Evolutionary conservation across 176 grass and related monocot genomes (phyloP).

Genomic region (Avena eriantha): DNA sequence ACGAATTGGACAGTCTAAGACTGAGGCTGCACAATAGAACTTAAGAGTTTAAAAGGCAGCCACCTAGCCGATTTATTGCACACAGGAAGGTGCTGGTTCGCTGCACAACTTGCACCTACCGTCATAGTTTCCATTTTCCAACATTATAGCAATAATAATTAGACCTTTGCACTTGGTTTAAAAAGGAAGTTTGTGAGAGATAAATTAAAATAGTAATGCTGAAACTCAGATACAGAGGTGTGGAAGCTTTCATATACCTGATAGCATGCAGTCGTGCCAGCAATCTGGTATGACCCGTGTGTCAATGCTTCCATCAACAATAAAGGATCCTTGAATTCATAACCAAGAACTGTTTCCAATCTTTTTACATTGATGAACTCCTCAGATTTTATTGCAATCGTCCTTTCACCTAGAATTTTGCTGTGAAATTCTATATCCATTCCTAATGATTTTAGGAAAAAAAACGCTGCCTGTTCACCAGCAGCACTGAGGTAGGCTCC

Average conservation of each 20-base stretch:
- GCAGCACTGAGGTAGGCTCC: conserved; percentile 58
- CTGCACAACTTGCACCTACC: neutral
- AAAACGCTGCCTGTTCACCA: conserved; percentile 66
- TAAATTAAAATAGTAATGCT: neutral
- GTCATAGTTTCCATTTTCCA: conserved; percentile 2
- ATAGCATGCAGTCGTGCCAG: conserved; percentile 66
- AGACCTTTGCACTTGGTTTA: neutral
- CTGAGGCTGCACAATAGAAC: neutral
- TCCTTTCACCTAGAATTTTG: conserved; percentile 45
- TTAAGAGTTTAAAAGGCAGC: neutral
- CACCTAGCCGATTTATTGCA: neutral
- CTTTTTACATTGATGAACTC: conserved; percentile 60
- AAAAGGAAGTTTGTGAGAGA: neutral
- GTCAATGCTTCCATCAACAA: conserved; percentile 82
- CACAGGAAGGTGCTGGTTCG: neutral
- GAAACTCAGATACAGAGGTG: conserved; percentile 4
- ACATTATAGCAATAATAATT: neutral
- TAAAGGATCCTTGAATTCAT: conserved; percentile 58
- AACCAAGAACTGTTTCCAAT: conserved; percentile 55
- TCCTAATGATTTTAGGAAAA: conserved; percentile 60
- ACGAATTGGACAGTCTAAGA: neutral
- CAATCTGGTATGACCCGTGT: conserved; percentile 66
- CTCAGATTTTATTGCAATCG: conserved; percentile 28
- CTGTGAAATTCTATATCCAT: conserved; percentile 61
- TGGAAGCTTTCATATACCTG: conserved; percentile 50